Evolutionary conservation across 1,284 basidiomycete genomes (phyloP), one percentile per base, ranked within the genome.

Genomic region (Papiliotrema laurentii): DNA sequence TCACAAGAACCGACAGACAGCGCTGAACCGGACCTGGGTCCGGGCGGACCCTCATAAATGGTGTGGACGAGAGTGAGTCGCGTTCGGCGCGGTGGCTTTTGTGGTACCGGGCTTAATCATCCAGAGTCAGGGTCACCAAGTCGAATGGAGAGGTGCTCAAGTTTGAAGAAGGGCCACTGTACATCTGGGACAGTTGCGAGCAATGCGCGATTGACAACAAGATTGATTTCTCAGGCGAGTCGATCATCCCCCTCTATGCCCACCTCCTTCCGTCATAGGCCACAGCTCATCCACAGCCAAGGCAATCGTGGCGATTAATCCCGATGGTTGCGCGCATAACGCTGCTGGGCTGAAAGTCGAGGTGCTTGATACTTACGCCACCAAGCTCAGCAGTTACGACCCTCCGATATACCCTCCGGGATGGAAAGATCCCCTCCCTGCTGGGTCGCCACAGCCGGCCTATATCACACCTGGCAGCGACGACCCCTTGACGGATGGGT

Each of bases 151-250:
- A 28, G n/a, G 35, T 45, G 36, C 53, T 50, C 30, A 21, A 49
- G 11, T 44, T 47, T 24, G 21, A 40, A 13, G 55, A 50, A 30
- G 65, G 65, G 47, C 56, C 60, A 11, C 51, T 68, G 26, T 53
- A 62, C 39, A 53, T 66, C 26, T 63, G 54, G 47, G 66, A 68
- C 47, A 53, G 50, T 19, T 68, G 66, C 47, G 57, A 45, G 22
- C 59, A 55, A 6, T 63, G 61, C 40, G 47, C 47, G 25, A 43
- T 50, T 13, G 43, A 49, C 18, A 28, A 13, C 11, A 64, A 58
- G 18, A 47, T 68, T 40, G 66, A 68, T 47, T 22, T 66, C 7
- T 62, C 56, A 2, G 66, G 35, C 19, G 18, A 37, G 35, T 37
- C 35, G 7, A 33, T 21, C 21, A 18, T 21, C 19, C 19, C 36